A percentile compares a stretch with the other conserved stretches of the same genome.
Evolutionary conservation across 306 rosid genomes (phyloP).

Genomic region (Castanopsis chinensis): DNA sequence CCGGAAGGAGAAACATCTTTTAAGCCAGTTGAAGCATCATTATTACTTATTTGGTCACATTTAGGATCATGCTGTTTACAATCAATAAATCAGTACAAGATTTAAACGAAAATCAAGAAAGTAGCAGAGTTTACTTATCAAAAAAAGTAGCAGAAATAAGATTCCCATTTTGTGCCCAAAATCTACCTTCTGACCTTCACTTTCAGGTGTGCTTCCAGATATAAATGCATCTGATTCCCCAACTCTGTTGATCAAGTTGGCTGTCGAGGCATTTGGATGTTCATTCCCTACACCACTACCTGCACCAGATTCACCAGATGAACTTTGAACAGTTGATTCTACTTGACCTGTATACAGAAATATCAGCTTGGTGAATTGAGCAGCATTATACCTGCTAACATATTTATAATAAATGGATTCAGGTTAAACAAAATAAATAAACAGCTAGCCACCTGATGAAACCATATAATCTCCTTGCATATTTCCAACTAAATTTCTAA

Average conservation of each 20-base stretch:
- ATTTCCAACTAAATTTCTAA: slow-evolving; percentile 52
- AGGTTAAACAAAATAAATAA: background rate
- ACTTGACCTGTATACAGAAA: slow-evolving; percentile 50
- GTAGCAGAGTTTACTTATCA: background rate
- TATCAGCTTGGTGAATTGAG: slow-evolving; percentile 20
- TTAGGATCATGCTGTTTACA: slow-evolving; percentile 35
- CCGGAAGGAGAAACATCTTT: slow-evolving; percentile 48
- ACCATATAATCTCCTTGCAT: slow-evolving; percentile 46
- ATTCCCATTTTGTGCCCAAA: slow-evolving; percentile 12
- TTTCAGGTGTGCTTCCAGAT: slow-evolving; percentile 40
- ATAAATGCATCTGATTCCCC: slow-evolving; percentile 34
- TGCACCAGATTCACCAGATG: slow-evolving; percentile 49
- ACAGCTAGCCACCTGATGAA: slow-evolving; percentile 50
- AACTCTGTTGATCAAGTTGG: slow-evolving; percentile 24
- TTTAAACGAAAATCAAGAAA: background rate
- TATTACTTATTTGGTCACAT: slow-evolving; percentile 29
- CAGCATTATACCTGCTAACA: background rate
- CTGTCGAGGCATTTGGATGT: slow-evolving; percentile 34
- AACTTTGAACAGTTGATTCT: slow-evolving; percentile 39
- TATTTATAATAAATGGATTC: slow-evolving; percentile 6
- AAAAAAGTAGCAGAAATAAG: slow-evolving; percentile 1
- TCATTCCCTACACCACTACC: slow-evolving; percentile 40
- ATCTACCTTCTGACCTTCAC: slow-evolving; percentile 44
- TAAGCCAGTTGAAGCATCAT: slow-evolving; percentile 38
- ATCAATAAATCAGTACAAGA: slow-evolving; percentile 21